Evolutionary conservation across 148 eudicot species (phyloP).

Genomic region (Selenicereus undatus): DNA sequence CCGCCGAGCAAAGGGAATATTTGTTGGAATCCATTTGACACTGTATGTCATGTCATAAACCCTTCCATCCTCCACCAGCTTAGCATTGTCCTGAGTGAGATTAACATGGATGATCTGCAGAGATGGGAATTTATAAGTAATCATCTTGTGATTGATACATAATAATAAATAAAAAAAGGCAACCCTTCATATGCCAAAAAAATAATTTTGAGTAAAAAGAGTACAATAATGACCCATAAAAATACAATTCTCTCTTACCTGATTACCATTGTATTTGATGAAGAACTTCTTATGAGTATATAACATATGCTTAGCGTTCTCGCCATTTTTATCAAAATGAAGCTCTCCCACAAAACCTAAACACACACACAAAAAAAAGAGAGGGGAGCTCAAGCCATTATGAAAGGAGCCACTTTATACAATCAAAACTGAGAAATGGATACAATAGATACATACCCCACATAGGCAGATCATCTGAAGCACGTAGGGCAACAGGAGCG

Average conservation of each 20-base stretch:
- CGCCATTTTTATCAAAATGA: constrained; percentile 62
- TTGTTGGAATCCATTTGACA: constrained; percentile 70
- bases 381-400: neutral
- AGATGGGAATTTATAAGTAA: constrained; percentile 13
- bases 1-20: constrained; percentile 61
- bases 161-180: neutral
- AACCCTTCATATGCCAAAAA: neutral
- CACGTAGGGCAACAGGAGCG: constrained; percentile 13
- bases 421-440: constrained; percentile 32
- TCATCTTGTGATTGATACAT: neutral
- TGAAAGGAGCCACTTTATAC: constrained; percentile 16
- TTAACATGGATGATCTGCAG: constrained; percentile 93
- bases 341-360: constrained; percentile 80
- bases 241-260: constrained; percentile 29
- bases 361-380: neutral
- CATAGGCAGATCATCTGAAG: constrained; percentile 35
- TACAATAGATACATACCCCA: constrained; percentile 31
- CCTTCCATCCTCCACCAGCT: constrained; percentile 66
- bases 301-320: constrained; percentile 58
- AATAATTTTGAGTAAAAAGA: neutral
- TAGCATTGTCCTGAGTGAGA: constrained; percentile 78
- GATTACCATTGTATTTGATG: constrained; percentile 67
- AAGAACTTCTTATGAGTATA: constrained; percentile 60
- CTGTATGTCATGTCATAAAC: constrained; percentile 71
- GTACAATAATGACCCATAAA: neutral